Evolutionary conservation across 768 basidiomycete species (phyloP).

Genomic region (Candolleomyces eurysporus): DNA sequence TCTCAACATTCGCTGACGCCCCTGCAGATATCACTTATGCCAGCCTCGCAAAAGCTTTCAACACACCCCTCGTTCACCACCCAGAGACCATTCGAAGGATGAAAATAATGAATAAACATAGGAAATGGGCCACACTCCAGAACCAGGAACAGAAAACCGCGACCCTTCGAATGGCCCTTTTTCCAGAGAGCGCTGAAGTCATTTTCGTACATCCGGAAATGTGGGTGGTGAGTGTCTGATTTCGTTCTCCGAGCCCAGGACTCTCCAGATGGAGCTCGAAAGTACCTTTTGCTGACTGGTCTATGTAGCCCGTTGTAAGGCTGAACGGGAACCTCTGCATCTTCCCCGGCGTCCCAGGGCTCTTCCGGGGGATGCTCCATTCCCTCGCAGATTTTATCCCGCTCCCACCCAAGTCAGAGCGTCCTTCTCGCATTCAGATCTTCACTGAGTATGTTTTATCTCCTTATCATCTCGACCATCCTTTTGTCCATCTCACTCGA

Average conservation of each 20-base stretch:
- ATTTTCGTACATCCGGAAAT: constrained; percentile 77
- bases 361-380: constrained; percentile 82
- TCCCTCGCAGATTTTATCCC: constrained; percentile 72
- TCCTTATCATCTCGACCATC: neutral
- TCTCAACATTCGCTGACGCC: neutral
- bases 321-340: constrained; percentile 85
- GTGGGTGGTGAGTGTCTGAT: constrained; percentile 73
- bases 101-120: constrained; percentile 54
- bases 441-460: constrained; percentile 63
- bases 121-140: constrained; percentile 58
- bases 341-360: constrained; percentile 85
- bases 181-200: constrained; percentile 76
- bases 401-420: constrained; percentile 70
- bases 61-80: constrained; percentile 67
- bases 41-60: constrained; percentile 84
- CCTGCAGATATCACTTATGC: constrained; percentile 81
- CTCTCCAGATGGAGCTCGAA: too few species aligned
- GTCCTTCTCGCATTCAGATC: constrained; percentile 78
- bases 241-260: neutral
- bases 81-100: constrained; percentile 76
- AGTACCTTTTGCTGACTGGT: too few species aligned
- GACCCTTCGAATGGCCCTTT: constrained; percentile 85
- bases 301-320: constrained; percentile 73
- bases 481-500: neutral
- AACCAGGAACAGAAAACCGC: constrained; percentile 75